A percentile compares a stretch with the other conserved stretches of the same genome.
phyloP scores from a whole-genome alignment of 371 early-diverging fungal species.

The Mortierella sp. region DNA sequence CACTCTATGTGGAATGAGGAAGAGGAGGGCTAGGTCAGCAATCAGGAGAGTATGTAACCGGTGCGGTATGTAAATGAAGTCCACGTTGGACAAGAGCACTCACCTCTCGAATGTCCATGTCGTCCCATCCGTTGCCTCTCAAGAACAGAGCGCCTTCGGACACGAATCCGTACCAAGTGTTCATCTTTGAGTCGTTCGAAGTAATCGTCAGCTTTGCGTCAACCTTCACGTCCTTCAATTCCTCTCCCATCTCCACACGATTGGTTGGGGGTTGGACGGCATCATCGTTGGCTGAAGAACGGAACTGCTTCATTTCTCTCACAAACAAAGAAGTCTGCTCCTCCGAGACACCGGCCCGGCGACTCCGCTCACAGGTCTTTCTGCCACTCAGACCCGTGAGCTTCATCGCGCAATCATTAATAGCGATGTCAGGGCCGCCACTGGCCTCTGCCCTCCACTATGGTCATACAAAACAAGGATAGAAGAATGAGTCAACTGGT shows the following conservation, averaged over 20 bases:
- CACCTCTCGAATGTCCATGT: slow-evolving; percentile 51
- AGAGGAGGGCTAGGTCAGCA: not conserved
- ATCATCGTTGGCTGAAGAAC: slow-evolving; percentile 23
- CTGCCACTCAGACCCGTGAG: slow-evolving; percentile 54
- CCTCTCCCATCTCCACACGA: slow-evolving; percentile 20
- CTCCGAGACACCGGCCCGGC: slow-evolving; percentile 52
- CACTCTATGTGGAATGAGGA: slow-evolving; percentile 23
- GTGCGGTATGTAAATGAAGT: not conserved
- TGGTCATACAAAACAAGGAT: not conserved
- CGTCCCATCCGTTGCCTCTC: slow-evolving; percentile 50
- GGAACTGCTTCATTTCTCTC: slow-evolving; percentile 50
- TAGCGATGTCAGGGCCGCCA: slow-evolving; percentile 56
- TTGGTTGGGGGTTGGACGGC: slow-evolving; percentile 24
- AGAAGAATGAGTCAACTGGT: not conserved
- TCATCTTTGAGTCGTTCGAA: slow-evolving; percentile 42
- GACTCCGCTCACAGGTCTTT: slow-evolving; percentile 45
- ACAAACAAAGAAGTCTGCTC: slow-evolving; percentile 45
- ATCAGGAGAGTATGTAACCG: not conserved
- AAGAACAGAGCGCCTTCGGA: slow-evolving; percentile 44
- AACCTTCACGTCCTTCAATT: slow-evolving; percentile 47
- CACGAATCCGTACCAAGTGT: slow-evolving; percentile 50
- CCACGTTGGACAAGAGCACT: not conserved
- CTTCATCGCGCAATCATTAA: slow-evolving; percentile 54
- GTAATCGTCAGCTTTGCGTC: slow-evolving; percentile 48
- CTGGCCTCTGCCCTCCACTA: slow-evolving; percentile 54